phyloP scores from a whole-genome alignment of 768 basidiomycete species.

The Zangia roseola region DNA sequence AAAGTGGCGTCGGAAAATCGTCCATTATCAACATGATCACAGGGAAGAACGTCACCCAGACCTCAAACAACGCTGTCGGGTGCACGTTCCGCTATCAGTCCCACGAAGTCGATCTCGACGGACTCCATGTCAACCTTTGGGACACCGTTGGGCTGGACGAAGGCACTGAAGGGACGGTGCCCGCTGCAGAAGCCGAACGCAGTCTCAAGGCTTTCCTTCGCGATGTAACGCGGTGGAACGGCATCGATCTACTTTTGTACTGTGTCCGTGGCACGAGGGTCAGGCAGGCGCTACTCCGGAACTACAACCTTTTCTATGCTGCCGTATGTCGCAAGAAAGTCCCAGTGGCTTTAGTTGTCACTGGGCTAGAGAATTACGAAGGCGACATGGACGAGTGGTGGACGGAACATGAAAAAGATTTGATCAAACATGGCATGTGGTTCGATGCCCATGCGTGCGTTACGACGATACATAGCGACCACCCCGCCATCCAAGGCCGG shows the following conservation, averaged over 20 bases:
- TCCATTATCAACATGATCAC: conserved; percentile 41
- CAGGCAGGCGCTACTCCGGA: conserved; percentile 25
- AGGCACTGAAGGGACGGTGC: conserved; percentile 27
- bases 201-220: conserved; percentile 34
- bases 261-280: conserved; percentile 35
- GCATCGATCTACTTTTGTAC: conserved; percentile 33
- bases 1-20: conserved; percentile 41
- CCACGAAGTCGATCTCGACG: conserved; percentile 24
- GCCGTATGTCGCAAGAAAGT: conserved; percentile 31
- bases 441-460: conserved; percentile 42
- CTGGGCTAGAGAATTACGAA: conserved; percentile 35
- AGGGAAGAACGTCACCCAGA: conserved; percentile 23
- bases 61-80: conserved; percentile 32
- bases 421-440: conserved; percentile 33
- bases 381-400: conserved; percentile 40
- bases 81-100: conserved; percentile 32
- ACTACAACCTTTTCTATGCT: conserved; percentile 31
- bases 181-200: conserved; percentile 24
- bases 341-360: conserved; percentile 34
- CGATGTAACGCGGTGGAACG: conserved; percentile 25
- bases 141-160: conserved; percentile 36
- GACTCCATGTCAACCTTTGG: conserved; percentile 24
- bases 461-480: conserved; percentile 32
- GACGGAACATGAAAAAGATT: conserved; percentile 31
- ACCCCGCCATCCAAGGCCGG: conserved; percentile 23